phyloP scores from a whole-genome alignment of 139 green algal species.

The Parachlorella kessleri region DNA sequence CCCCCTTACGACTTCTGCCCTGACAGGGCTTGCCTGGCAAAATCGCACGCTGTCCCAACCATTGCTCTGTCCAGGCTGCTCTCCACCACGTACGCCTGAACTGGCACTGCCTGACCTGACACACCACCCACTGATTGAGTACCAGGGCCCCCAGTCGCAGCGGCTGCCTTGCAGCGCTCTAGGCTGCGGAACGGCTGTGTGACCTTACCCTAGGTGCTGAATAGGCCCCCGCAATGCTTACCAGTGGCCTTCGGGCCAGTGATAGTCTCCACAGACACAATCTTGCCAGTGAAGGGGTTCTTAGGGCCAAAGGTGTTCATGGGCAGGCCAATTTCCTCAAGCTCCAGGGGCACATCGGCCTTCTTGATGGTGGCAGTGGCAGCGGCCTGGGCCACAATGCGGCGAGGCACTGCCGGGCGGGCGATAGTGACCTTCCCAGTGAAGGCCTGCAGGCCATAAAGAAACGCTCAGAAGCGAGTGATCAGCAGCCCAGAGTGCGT shows the following conservation, averaged over 20 bases:
- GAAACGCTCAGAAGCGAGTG: too few species aligned
- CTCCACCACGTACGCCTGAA: too few species aligned
- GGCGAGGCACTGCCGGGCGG: slow-evolving; percentile 4
- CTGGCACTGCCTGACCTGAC: too few species aligned
- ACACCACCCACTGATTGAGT: too few species aligned
- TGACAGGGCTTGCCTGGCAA: too few species aligned
- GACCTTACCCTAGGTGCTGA: too few species aligned
- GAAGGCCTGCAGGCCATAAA: slow-evolving; percentile 28
- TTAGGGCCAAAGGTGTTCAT: slow-evolving; percentile 89
- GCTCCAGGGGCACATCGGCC: slow-evolving; percentile 60
- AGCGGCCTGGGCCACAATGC: slow-evolving; percentile 26
- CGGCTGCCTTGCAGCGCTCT: neutral
- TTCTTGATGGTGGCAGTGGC: slow-evolving; percentile 34
- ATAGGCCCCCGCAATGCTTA: too few species aligned
- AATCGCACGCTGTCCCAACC: too few species aligned
- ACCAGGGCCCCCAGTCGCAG: too few species aligned
- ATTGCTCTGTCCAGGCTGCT: too few species aligned
- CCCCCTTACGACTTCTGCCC: too few species aligned
- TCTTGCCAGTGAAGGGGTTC: slow-evolving; percentile 58
- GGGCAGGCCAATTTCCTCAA: slow-evolving; percentile 81
- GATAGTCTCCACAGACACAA: slow-evolving; percentile 94
- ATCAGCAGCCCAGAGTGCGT: too few species aligned
- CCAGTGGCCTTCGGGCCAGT: slow-evolving; percentile 92
- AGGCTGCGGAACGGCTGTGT: neutral
- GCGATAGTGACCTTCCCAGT: slow-evolving; percentile 6